Conservation (phyloP, 2,329 filamentous ascomycete species). For the Penicillium rolfsii region DNA sequence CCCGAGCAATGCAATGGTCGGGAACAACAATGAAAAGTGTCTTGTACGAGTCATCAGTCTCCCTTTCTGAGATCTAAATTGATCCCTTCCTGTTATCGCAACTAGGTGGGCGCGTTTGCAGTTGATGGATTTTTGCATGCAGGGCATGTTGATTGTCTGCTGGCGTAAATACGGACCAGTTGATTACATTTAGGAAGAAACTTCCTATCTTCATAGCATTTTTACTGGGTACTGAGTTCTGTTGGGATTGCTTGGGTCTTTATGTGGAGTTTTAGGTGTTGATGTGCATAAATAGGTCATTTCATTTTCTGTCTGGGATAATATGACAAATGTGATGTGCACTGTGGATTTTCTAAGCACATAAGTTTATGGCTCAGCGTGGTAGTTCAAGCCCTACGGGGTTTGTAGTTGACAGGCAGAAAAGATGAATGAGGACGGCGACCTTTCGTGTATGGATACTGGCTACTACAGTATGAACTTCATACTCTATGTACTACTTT, state of each 20-base stretch:
- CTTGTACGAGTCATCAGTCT: constrained; percentile 20
- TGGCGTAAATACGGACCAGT: neutral
- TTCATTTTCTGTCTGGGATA: constrained; percentile 17
- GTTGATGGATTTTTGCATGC: neutral
- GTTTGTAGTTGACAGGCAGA: neutral
- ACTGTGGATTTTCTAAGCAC: constrained; percentile 13
- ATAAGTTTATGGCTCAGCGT: neutral
- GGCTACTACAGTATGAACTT: neutral
- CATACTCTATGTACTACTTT: no score
- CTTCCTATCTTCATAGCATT: neutral
- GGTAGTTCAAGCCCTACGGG: neutral
- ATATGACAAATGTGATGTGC: constrained; percentile 19
- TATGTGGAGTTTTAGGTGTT: constrained; percentile 7
- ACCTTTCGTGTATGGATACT: neutral
- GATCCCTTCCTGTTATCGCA: neutral
- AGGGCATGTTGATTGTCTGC: neutral
- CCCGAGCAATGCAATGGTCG: constrained; percentile 26
- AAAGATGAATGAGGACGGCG: neutral
- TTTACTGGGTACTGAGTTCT: neutral
- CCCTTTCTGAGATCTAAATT: neutral
- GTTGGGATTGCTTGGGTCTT: constrained; percentile 1
- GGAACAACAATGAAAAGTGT: constrained; percentile 24
- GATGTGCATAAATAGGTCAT: constrained; percentile 27
- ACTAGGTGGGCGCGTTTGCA: neutral
- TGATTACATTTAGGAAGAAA: neutral